phyloP scores from a whole-genome alignment of 1,284 basidiomycete genomes.

The Anthracocystis panici-leucophaei region DNA sequence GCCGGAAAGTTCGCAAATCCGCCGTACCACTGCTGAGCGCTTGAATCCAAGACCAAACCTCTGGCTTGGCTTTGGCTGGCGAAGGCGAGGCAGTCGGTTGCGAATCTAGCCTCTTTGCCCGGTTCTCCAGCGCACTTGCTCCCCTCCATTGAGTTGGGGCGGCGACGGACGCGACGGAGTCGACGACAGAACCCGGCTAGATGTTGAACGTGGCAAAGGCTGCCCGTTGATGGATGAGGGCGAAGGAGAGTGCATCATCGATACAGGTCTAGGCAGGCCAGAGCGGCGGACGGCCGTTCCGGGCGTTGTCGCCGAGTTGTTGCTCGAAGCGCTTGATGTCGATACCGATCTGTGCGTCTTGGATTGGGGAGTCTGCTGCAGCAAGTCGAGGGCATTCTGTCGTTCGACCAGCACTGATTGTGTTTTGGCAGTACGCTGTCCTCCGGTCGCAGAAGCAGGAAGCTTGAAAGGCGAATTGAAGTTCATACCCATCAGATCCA shows the following conservation, averaged over 20 bases:
- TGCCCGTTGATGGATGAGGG: background rate
- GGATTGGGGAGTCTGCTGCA: constrained; percentile 12
- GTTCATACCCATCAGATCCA: constrained; percentile 58
- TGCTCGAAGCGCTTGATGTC: constrained; percentile 30
- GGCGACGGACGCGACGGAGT: constrained; percentile 16
- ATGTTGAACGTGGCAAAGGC: constrained; percentile 20
- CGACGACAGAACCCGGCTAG: constrained; percentile 15
- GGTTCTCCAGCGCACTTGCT: constrained; percentile 29
- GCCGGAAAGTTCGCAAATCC: constrained; percentile 36
- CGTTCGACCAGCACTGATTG: constrained; percentile 26
- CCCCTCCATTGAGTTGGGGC: background rate
- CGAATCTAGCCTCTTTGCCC: constrained; percentile 36
- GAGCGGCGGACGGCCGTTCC: constrained; percentile 29
- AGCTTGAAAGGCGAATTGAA: constrained; percentile 52
- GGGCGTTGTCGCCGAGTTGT: constrained; percentile 12
- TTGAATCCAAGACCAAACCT: constrained; percentile 46
- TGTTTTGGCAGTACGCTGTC: constrained; percentile 16
- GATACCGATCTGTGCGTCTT: constrained; percentile 25
- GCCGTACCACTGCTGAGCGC: constrained; percentile 33
- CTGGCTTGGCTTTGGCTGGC: constrained; percentile 51
- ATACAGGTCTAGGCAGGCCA: constrained; percentile 50
- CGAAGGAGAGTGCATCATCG: constrained; percentile 42
- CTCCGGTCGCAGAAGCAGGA: constrained; percentile 11
- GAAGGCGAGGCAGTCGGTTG: constrained; percentile 16
- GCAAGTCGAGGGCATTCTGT: constrained; percentile 12